These are phyloP conservation scores for Mentha longifolia DNA, from an alignment of 257 asterid genomes.

Conservation along the genomic window DNA sequence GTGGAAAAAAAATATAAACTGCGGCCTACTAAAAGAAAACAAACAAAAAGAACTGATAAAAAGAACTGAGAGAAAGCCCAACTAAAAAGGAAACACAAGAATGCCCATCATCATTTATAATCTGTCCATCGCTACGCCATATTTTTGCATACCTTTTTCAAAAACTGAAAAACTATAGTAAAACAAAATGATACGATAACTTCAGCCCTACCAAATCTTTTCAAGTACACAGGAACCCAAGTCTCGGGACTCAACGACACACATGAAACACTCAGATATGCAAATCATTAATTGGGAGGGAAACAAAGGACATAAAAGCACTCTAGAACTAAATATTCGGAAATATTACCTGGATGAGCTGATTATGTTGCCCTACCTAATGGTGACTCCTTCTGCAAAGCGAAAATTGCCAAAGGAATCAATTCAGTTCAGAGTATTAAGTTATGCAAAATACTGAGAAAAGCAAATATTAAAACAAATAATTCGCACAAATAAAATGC, in stretches of 20 bases:
- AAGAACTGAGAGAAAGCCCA: not conserved
- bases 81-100: not conserved
- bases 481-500: not conserved
- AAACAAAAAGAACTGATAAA: not conserved
- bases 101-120: no score
- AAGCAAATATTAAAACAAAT: not conserved
- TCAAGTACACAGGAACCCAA: not conserved
- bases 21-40: not conserved
- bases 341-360: slow-evolving; percentile 82
- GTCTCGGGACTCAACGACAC: not conserved
- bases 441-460: not conserved
- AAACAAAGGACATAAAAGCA: not conserved
- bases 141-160: not conserved
- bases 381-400: slow-evolving; percentile 79
- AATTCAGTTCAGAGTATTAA: not conserved
- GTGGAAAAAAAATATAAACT: not conserved
- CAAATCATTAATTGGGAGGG: not conserved
- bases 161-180: not conserved
- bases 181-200: not conserved
- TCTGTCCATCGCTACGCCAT: not conserved
- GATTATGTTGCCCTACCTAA: slow-evolving; percentile 70
- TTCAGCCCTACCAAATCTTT: not conserved
- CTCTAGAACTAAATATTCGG: not conserved
- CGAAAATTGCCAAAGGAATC: not conserved
- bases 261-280: not conserved